Evolutionary conservation across 306 rosid species (phyloP).

Genomic region (Sicyos edulis): DNA sequence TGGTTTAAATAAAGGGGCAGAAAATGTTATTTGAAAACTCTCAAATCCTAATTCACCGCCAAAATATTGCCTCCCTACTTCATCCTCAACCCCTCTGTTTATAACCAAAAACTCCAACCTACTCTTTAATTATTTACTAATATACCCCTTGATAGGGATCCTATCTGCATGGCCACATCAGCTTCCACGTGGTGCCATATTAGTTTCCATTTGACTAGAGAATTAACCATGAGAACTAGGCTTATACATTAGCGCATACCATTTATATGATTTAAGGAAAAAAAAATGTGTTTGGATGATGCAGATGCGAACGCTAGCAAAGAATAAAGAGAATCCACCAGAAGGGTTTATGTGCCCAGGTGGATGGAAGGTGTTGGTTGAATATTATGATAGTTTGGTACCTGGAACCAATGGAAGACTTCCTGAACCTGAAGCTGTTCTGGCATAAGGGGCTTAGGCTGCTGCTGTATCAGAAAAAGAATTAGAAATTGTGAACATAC

Average conservation of each 20-base stretch:
- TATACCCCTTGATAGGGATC: no score
- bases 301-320: constrained; percentile 91
- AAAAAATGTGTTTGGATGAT: neutral
- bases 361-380: constrained; percentile 92
- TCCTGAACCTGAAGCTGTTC: no score
- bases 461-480: constrained; percentile 18
- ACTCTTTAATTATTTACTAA: no score
- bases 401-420: no score
- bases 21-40: no score
- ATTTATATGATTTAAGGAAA: no score
- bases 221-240: neutral
- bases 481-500: constrained; percentile 9
- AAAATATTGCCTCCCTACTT: no score
- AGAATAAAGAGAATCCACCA: constrained; percentile 90
- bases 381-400: constrained; percentile 78
- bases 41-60: no score
- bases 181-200: neutral
- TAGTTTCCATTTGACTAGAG: neutral
- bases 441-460: neutral
- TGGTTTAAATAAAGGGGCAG: no score
- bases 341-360: constrained; percentile 98
- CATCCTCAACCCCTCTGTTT: no score
- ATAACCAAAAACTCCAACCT: no score
- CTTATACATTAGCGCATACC: neutral
- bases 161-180: neutral